A percentile compares a stretch with the other conserved stretches of the same genome.
Conservation (phyloP, 768 basidiomycete species). For the Collybiopsis luxurians region DNA sequence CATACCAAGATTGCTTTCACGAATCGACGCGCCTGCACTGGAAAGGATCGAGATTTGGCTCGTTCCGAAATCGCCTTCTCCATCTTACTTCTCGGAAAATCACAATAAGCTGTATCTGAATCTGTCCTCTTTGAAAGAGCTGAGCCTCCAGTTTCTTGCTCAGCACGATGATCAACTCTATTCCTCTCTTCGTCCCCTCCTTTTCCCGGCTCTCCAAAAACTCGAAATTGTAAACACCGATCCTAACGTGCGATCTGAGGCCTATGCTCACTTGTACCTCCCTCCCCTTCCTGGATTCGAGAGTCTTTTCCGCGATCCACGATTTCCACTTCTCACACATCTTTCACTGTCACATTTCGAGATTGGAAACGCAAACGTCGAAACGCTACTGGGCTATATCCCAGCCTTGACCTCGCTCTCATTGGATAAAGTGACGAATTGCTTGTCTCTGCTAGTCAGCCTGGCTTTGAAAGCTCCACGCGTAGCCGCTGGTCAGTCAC, state of each 20-base stretch:
- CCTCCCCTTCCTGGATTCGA: constrained; percentile 47
- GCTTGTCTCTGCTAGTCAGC: constrained; percentile 35
- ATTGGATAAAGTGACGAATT: constrained; percentile 44
- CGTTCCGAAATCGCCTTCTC: not conserved
- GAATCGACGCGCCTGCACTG: constrained; percentile 37
- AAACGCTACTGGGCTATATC: constrained; percentile 49
- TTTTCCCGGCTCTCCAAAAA: constrained; percentile 41
- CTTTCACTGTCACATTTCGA: constrained; percentile 48
- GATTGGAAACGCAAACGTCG: constrained; percentile 29
- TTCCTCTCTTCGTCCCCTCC: constrained; percentile 38
- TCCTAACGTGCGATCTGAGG: constrained; percentile 19
- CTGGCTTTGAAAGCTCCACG: constrained; percentile 30
- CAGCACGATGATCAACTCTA: constrained; percentile 35
- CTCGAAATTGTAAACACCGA: constrained; percentile 42
- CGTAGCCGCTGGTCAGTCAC: not conserved
- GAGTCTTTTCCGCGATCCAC: constrained; percentile 55
- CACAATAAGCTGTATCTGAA: constrained; percentile 15
- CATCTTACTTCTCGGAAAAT: not conserved
- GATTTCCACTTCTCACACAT: constrained; percentile 46
- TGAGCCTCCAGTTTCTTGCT: constrained; percentile 35
- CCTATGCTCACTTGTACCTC: constrained; percentile 9
- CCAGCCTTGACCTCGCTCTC: constrained; percentile 46
- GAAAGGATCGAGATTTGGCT: constrained; percentile 43
- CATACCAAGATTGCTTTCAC: constrained; percentile 40
- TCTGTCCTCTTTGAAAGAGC: constrained; percentile 35